Percentiles rank a stretch among this genome's conserved stretches.
Evolutionary conservation across 805 yeast species (phyloP).

Genomic region (Lipomyces sp.): DNA sequence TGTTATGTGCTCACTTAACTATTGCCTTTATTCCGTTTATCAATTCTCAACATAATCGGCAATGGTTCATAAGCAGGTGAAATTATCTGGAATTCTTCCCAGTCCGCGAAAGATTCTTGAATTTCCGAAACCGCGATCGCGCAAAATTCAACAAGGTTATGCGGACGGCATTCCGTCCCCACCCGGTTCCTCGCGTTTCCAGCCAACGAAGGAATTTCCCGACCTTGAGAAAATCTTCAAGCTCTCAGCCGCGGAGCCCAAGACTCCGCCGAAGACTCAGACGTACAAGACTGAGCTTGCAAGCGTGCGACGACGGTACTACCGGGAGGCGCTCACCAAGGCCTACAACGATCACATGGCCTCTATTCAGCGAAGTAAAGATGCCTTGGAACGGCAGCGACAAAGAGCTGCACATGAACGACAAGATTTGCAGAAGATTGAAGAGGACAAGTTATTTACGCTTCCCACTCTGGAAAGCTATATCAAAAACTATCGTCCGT

Average conservation of each 20-base stretch:
- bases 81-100: conserved; percentile 12
- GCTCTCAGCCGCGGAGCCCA: conserved; percentile 8
- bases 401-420: conserved; percentile 4
- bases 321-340: conserved; percentile 2
- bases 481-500: conserved; percentile 13
- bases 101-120: conserved; percentile 9
- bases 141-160: conserved; percentile 6
- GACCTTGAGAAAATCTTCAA: conserved; percentile 6
- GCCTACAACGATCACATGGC: conserved; percentile 4
- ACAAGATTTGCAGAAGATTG: conserved; percentile 1
- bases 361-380: background rate
- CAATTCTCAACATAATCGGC: too few relatives aligned
- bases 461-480: conserved; percentile 16
- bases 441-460: conserved; percentile 12
- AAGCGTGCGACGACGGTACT: conserved; percentile 10
- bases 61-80: too few relatives aligned
- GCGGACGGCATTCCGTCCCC: conserved; percentile 12
- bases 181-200: conserved; percentile 9
- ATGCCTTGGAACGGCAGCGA: background rate
- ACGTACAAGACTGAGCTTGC: conserved; percentile 1
- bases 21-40: too few relatives aligned
- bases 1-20: too few relatives aligned
- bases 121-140: conserved; percentile 4
- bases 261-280: background rate
- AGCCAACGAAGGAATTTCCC: conserved; percentile 10